Evolutionary conservation across 176 grass and related monocot species (phyloP).

Genomic region (Typha latifolia): DNA sequence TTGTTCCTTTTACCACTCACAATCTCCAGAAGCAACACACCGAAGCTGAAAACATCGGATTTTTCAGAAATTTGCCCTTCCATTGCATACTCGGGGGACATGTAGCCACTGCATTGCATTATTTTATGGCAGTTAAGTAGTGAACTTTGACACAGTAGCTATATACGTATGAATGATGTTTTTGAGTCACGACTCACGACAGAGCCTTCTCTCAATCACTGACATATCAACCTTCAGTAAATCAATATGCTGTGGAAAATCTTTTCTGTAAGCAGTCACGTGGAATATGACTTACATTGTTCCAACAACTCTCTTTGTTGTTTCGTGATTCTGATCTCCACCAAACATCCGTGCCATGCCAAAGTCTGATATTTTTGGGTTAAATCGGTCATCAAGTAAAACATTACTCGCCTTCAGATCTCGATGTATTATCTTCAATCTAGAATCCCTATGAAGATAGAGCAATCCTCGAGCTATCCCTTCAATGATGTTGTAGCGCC

Average conservation of each 20-base stretch:
- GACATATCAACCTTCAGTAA: too few relatives aligned
- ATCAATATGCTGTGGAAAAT: not conserved
- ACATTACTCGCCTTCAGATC: conserved; percentile 49
- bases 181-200: not conserved
- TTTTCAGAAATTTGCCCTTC: conserved; percentile 41
- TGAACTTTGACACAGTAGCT: too few relatives aligned
- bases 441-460: conserved; percentile 56
- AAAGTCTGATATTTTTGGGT: conserved; percentile 57
- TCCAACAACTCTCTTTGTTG: conserved; percentile 28
- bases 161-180: not conserved
- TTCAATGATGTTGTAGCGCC: conserved; percentile 30
- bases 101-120: conserved; percentile 31
- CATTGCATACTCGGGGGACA: conserved; percentile 62
- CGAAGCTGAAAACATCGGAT: conserved; percentile 44
- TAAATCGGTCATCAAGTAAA: conserved; percentile 30
- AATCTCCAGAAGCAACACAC: conserved; percentile 41
- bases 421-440: conserved; percentile 31
- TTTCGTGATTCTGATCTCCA: conserved; percentile 20
- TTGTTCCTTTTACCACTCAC: conserved; percentile 38
- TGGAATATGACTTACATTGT: conserved; percentile 38
- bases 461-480: conserved; percentile 39
- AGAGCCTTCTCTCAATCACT: too few relatives aligned
- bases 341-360: conserved; percentile 53
- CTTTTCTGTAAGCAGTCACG: not conserved
- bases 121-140: not conserved